A percentile compares a stretch with the other conserved stretches of the same genome.
Evolutionary conservation across 2,329 filamentous ascomycete species (phyloP).

Genomic region (Cytospora leucostoma): DNA sequence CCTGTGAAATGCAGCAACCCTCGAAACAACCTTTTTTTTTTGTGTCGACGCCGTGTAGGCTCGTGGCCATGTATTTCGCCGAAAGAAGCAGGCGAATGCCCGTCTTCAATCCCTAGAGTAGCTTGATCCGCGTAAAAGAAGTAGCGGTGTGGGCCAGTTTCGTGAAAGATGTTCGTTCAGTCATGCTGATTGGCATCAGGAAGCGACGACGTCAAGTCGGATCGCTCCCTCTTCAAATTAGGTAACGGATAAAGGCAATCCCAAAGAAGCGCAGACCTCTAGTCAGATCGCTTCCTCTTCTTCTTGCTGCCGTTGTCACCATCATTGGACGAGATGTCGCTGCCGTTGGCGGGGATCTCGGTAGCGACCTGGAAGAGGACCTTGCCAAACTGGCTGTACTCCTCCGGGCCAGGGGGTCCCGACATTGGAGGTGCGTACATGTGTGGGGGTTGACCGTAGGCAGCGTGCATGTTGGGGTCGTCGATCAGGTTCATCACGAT

Average conservation of each 20-base stretch:
- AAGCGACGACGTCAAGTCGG: slow-evolving; percentile 42
- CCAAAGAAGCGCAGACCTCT: slow-evolving; percentile 33
- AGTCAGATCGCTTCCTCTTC: slow-evolving; percentile 77
- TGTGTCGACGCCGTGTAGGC: slow-evolving; percentile 17
- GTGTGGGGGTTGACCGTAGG: slow-evolving; percentile 38
- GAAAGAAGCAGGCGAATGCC: slow-evolving; percentile 26
- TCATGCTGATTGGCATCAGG: slow-evolving; percentile 27
- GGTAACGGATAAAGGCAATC: slow-evolving; percentile 13
- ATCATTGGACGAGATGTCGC: slow-evolving; percentile 59
- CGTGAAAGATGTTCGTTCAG: slow-evolving; percentile 36
- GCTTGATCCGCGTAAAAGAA: slow-evolving; percentile 32
- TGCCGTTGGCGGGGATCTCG: slow-evolving; percentile 67
- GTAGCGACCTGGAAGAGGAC: slow-evolving; percentile 81
- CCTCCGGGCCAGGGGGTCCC: slow-evolving; percentile 55
- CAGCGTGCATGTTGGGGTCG: slow-evolving; percentile 56
- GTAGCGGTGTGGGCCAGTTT: slow-evolving; percentile 35
- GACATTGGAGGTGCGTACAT: slow-evolving; percentile 43
- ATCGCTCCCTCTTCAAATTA: slow-evolving; percentile 34
- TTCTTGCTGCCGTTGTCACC: slow-evolving; percentile 60
- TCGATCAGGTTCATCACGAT: slow-evolving; percentile 90
- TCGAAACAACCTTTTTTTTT: slow-evolving; percentile 18
- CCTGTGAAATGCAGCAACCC: slow-evolving; percentile 17
- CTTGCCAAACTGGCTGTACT: slow-evolving; percentile 69
- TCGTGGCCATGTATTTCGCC: slow-evolving; percentile 9
- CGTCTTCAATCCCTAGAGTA: slow-evolving; percentile 31